phyloP scores from a whole-genome alignment of 768 basidiomycete genomes.

The Boletus patriciae region DNA sequence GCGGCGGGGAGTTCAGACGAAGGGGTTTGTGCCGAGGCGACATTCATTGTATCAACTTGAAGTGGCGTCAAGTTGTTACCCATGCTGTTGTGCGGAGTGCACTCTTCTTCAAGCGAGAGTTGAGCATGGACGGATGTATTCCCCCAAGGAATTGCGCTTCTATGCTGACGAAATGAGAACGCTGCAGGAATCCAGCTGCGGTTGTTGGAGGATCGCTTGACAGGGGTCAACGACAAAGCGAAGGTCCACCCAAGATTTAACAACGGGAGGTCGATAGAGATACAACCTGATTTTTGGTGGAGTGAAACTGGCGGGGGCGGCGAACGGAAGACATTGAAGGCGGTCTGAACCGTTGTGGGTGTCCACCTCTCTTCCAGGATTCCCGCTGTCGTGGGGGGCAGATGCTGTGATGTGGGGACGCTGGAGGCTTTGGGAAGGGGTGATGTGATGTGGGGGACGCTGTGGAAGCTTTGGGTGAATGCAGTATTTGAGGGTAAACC shows the following conservation, averaged over 20 bases:
- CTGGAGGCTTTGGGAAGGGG: too few species aligned
- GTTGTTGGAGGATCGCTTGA: not conserved
- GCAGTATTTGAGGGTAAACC: not conserved
- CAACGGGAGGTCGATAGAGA: slow-evolving; percentile 14
- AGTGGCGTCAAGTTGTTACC: not conserved
- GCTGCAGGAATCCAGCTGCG: not conserved
- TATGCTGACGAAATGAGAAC: slow-evolving; percentile 11
- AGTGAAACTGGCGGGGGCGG: not conserved
- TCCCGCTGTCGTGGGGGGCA: not conserved
- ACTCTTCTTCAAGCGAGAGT: slow-evolving; percentile 1
- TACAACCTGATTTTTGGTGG: not conserved
- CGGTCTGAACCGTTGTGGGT: slow-evolving; percentile 7
- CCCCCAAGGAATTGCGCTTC: slow-evolving; percentile 5
- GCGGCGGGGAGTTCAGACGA: not conserved
- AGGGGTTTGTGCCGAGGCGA: slow-evolving; percentile 4
- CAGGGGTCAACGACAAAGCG: slow-evolving; percentile 7
- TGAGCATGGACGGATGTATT: slow-evolving; percentile 14
- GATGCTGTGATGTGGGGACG: not conserved
- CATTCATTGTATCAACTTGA: not conserved
- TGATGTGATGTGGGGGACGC: not conserved
- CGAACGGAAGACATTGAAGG: slow-evolving; percentile 1
- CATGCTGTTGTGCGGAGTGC: too few species aligned
- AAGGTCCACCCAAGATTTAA: slow-evolving; percentile 17
- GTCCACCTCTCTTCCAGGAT: slow-evolving; percentile 18
- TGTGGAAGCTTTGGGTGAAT: not conserved